phyloP scores from a whole-genome alignment of 2,329 filamentous ascomycete species.

The Magnaporthiopsis incrustans region DNA sequence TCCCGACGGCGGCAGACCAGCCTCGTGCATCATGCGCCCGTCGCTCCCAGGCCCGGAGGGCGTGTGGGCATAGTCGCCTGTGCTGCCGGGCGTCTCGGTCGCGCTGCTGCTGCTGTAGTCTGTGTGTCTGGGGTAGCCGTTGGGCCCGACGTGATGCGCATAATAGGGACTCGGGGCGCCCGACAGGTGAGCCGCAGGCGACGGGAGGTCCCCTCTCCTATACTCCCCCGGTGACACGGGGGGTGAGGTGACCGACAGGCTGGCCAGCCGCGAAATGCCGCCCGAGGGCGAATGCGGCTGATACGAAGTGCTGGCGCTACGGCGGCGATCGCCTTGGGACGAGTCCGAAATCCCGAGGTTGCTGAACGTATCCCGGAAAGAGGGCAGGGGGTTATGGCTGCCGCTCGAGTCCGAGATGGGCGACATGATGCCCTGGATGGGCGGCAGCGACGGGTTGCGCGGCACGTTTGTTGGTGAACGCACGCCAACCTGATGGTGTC shows the following conservation, averaged over 20 bases:
- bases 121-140: slow-evolving; percentile 25
- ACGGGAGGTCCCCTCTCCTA: slow-evolving; percentile 37
- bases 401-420: slow-evolving; percentile 28
- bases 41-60: slow-evolving; percentile 23
- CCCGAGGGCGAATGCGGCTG: slow-evolving; percentile 27
- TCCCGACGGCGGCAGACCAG: slow-evolving; percentile 43
- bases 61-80: background rate
- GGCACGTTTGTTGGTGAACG: slow-evolving; percentile 12
- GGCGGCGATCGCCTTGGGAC: slow-evolving; percentile 15
- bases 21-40: slow-evolving; percentile 45
- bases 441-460: slow-evolving; percentile 18
- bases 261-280: slow-evolving; percentile 21
- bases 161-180: slow-evolving; percentile 32
- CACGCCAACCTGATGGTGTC: slow-evolving; percentile 11
- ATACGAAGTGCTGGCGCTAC: slow-evolving; percentile 9
- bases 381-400: slow-evolving; percentile 27
- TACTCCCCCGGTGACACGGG: slow-evolving; percentile 39
- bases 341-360: slow-evolving; percentile 18
- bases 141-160: slow-evolving; percentile 17
- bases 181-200: slow-evolving; percentile 32
- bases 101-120: slow-evolving; percentile 35
- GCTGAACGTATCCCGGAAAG: slow-evolving; percentile 28
- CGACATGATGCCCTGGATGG: slow-evolving; percentile 26
- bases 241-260: slow-evolving; percentile 26
- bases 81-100: slow-evolving; percentile 34